Percentiles rank a stretch among this genome's conserved stretches.
Conservation (phyloP, 2,329 filamentous ascomycete genomes). For the Apiospora saccharicola region DNA sequence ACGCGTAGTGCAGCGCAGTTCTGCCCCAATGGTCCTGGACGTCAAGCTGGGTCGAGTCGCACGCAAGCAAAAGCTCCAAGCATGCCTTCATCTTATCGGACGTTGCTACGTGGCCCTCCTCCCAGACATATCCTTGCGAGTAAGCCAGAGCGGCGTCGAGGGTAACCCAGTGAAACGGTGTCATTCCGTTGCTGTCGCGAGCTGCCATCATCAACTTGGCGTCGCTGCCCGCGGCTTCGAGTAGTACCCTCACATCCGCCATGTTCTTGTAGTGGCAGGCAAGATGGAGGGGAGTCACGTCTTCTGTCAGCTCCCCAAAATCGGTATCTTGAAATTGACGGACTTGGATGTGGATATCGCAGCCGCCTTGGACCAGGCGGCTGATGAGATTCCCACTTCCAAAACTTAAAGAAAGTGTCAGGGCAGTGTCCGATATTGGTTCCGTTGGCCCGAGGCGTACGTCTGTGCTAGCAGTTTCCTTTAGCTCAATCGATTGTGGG, state of each 20-base stretch:
- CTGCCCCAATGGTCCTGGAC: neutral
- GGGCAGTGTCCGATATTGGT: neutral
- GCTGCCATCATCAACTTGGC: neutral
- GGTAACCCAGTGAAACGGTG: neutral
- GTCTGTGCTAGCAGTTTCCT: too few relatives aligned
- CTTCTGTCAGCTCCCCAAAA: neutral
- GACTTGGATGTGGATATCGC: neutral
- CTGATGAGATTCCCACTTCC: neutral
- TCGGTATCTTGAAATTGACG: neutral
- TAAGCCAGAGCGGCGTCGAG: neutral
- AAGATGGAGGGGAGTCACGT: neutral
- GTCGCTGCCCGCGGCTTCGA: neutral
- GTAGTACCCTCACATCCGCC: neutral
- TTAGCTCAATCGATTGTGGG: too few relatives aligned
- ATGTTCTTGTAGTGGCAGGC: neutral
- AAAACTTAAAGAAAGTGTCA: neutral
- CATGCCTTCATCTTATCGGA: neutral
- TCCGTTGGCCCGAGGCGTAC: neutral
- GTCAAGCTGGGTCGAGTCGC: neutral
- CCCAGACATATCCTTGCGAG: neutral
- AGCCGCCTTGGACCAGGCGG: neutral
- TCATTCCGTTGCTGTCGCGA: neutral
- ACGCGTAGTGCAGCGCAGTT: neutral
- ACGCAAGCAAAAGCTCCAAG: neutral
- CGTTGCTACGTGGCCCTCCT: neutral